Conservation (phyloP, 495 filamentous ascomycete species). For the Lophium mytilinum region DNA sequence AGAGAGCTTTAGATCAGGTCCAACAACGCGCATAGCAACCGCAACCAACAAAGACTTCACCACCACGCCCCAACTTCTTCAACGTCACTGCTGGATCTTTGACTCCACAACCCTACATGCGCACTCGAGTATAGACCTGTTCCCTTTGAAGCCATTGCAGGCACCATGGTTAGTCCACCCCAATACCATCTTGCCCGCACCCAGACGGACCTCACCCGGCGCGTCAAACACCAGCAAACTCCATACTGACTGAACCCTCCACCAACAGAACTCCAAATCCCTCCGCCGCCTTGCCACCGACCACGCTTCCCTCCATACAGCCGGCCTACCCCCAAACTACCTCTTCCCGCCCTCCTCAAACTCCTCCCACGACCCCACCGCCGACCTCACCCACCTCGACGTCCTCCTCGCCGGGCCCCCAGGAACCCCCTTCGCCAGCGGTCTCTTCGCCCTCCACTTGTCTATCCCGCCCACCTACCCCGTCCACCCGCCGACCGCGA, state of each 20-base stretch:
- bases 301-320: slow-evolving; percentile 50
- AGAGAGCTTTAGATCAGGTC: no score
- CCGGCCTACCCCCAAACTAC: slow-evolving; percentile 58
- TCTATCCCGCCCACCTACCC: slow-evolving; percentile 60
- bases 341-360: slow-evolving; percentile 45
- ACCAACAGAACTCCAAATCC: slow-evolving; percentile 39
- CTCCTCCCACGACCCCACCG: slow-evolving; percentile 25
- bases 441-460: slow-evolving; percentile 54
- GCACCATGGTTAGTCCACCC: neutral
- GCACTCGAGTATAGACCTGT: neutral
- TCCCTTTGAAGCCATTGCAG: neutral
- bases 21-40: neutral
- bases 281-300: slow-evolving; percentile 59
- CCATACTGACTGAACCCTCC: neutral
- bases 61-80: neutral
- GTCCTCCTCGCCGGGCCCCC: slow-evolving; percentile 55
- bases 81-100: neutral
- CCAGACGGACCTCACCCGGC: neutral
- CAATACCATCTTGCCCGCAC: neutral
- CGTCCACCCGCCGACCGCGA: slow-evolving; percentile 55
- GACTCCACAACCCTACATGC: neutral
- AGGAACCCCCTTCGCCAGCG: slow-evolving; percentile 54
- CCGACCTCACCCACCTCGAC: slow-evolving; percentile 54
- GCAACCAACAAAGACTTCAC: neutral
- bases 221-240: neutral